Evolutionary conservation across 495 filamentous ascomycete genomes (phyloP).

Genomic region (Choiromyces venosus): DNA sequence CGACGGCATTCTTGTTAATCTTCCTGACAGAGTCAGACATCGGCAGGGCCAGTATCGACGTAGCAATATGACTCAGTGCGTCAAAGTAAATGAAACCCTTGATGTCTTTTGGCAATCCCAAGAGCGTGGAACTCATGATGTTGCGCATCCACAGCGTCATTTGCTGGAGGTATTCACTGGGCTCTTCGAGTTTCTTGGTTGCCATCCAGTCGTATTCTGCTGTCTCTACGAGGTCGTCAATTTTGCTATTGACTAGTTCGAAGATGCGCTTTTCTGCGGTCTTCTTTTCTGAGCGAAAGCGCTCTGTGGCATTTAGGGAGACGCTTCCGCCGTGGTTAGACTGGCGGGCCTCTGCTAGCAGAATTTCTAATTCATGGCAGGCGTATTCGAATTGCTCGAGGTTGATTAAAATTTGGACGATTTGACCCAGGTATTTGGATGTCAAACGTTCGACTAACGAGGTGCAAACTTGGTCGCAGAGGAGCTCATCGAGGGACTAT

Average conservation of each 20-base stretch:
- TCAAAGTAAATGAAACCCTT: constrained; percentile 98
- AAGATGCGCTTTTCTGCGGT: constrained; percentile 96
- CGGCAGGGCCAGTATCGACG: constrained; percentile 79
- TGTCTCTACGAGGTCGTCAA: constrained; percentile 93
- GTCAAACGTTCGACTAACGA: constrained; percentile 80
- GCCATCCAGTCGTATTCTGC: constrained; percentile 96
- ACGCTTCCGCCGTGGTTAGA: constrained; percentile 66
- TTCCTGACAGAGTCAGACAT: constrained; percentile 69
- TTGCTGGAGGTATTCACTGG: constrained; percentile 89
- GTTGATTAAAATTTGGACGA: constrained; percentile 97
- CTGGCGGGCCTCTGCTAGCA: constrained; percentile 73
- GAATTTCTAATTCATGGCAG: constrained; percentile 75
- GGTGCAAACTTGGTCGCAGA: constrained; percentile 83
- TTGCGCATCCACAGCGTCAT: constrained; percentile 88
- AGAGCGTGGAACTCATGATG: constrained; percentile 89
- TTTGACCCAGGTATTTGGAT: constrained; percentile 91
- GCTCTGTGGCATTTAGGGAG: constrained; percentile 69
- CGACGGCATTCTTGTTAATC: constrained; percentile 82
- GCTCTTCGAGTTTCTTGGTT: constrained; percentile 56
- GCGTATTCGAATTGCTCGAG: constrained; percentile 93
- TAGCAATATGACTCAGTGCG: constrained; percentile 81
- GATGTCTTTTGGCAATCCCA: constrained; percentile 87
- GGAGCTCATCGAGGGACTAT: constrained; percentile 77
- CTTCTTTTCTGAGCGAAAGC: constrained; percentile 86
- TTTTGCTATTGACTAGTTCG: constrained; percentile 96